Evolutionary conservation across 1,284 basidiomycete genomes (phyloP).

Genomic region (Apiotrichum siamense): DNA sequence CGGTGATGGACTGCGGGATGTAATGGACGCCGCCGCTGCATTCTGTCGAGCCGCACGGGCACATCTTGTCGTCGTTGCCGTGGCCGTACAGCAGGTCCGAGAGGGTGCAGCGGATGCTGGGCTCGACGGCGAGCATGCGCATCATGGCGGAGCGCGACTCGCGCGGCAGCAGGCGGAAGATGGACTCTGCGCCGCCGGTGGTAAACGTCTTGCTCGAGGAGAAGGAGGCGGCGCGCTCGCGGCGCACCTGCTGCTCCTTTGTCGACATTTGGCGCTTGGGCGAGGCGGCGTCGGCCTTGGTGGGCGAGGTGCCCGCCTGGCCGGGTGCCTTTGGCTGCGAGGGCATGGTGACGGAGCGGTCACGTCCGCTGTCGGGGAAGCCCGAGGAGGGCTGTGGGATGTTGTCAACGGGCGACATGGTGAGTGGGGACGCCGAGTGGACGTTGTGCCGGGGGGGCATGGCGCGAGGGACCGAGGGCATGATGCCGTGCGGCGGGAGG

Average conservation of each 20-base stretch:
- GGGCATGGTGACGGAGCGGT: constrained; percentile 13
- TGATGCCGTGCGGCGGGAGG: constrained; percentile 35
- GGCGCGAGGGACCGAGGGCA: constrained; percentile 8
- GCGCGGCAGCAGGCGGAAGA: constrained; percentile 92
- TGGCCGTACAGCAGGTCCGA: constrained; percentile 83
- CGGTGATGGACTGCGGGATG: constrained; percentile 44
- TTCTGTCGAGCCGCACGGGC: constrained; percentile 58
- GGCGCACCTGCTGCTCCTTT: constrained; percentile 35
- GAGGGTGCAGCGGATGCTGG: constrained; percentile 80
- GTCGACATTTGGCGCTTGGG: constrained; percentile 11
- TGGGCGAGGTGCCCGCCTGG: neutral
- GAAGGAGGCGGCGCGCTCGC: constrained; percentile 41
- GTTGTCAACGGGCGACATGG: neutral
- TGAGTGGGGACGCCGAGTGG: no score
- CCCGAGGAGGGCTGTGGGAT: no score
- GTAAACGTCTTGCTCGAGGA: constrained; percentile 58
- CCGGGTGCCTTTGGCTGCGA: neutral
- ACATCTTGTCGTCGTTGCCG: constrained; percentile 67
- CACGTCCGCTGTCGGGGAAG: constrained; percentile 1
- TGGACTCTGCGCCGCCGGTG: constrained; percentile 83
- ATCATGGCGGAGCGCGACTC: constrained; percentile 83
- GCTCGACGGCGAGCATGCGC: constrained; percentile 91
- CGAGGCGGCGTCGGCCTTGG: neutral
- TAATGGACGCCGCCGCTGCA: constrained; percentile 48
- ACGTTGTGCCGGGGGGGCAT: neutral